These are phyloP conservation scores for Pythium sp. DNA, from an alignment of 352 stramenopile species.

Conservation along the genomic window DNA sequence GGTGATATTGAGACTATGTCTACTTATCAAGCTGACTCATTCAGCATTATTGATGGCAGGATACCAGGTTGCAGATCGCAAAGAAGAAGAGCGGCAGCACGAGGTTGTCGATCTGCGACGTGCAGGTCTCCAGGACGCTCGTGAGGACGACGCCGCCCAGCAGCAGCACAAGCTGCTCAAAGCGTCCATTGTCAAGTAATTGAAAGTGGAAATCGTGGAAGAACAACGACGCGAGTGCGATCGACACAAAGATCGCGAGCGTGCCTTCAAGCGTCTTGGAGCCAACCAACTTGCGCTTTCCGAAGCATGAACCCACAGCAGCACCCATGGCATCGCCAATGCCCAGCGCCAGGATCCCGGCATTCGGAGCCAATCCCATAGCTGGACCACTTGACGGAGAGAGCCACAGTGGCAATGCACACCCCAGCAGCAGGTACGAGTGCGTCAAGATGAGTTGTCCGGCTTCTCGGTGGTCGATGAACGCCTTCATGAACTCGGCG, in stretches of 20 bases:
- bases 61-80: slow-evolving; percentile 46
- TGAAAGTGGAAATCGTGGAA: slow-evolving; percentile 42
- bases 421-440: slow-evolving; percentile 76
- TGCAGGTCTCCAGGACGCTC: slow-evolving; percentile 62
- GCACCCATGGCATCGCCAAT: slow-evolving; percentile 80
- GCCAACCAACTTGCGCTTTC: slow-evolving; percentile 49
- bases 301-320: slow-evolving; percentile 49
- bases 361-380: slow-evolving; percentile 44
- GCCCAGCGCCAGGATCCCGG: slow-evolving; percentile 65
- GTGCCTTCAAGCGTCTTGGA: slow-evolving; percentile 70
- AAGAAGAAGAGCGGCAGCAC: slow-evolving; percentile 76
- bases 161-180: slow-evolving; percentile 28
- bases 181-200: background rate
- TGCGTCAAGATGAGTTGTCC: slow-evolving; percentile 72
- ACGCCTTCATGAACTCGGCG: slow-evolving; percentile 59
- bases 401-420: slow-evolving; percentile 73
- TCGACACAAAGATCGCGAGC: slow-evolving; percentile 56
- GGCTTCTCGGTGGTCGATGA: slow-evolving; percentile 74
- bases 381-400: background rate
- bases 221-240: slow-evolving; percentile 41
- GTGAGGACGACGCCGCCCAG: slow-evolving; percentile 40
- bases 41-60: slow-evolving; percentile 22
- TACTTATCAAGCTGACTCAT: too few species aligned
- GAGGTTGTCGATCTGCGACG: slow-evolving; percentile 82
- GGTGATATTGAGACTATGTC: background rate